phyloP scores from a whole-genome alignment of 441 rosid genomes.

The Manihot esculenta region DNA sequence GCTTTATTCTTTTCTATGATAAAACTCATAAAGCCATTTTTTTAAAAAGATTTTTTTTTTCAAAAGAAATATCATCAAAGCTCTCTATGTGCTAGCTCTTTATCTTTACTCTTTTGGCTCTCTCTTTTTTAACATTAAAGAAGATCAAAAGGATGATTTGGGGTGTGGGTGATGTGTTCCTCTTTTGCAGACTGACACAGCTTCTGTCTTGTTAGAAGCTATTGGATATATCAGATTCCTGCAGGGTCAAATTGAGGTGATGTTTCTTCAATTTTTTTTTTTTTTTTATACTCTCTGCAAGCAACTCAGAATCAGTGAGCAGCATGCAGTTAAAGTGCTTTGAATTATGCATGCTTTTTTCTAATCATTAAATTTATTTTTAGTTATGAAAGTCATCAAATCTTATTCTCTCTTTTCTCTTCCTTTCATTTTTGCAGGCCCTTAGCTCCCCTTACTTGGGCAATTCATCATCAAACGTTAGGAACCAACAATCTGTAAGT shows the following conservation, averaged over 20 bases:
- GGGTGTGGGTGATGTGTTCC: constrained; percentile 22
- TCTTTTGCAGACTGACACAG: constrained; percentile 97
- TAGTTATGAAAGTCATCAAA: constrained; percentile 25
- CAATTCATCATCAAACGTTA: constrained; percentile 54
- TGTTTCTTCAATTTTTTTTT: constrained; percentile 32
- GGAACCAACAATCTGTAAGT: constrained; percentile 62
- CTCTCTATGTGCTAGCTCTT: constrained; percentile 1
- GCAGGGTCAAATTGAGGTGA: constrained; percentile 94
- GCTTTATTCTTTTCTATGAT: constrained; percentile 9
- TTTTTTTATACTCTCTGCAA: constrained; percentile 17
- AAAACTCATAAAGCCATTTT: constrained; percentile 29
- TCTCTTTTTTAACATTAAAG: constrained; percentile 39
- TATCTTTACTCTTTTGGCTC: constrained; percentile 24
- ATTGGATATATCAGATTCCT: constrained; percentile 99
- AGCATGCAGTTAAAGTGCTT: constrained; percentile 34
- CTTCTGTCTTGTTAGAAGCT: constrained; percentile 93
- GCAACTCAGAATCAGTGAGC: constrained; percentile 37
- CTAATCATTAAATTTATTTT: constrained; percentile 14
- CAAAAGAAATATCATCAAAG: constrained; percentile 14
- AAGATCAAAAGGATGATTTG: constrained; percentile 29
- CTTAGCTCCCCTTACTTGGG: constrained; percentile 90
- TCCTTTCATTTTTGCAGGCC: constrained; percentile 45
- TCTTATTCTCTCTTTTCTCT: constrained; percentile 1
- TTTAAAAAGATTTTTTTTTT: neutral
- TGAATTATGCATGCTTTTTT: constrained; percentile 26